These are phyloP conservation scores for Tetrapisispora fleetii DNA, from an alignment of 805 yeast genomes.

Conservation along the genomic window DNA sequence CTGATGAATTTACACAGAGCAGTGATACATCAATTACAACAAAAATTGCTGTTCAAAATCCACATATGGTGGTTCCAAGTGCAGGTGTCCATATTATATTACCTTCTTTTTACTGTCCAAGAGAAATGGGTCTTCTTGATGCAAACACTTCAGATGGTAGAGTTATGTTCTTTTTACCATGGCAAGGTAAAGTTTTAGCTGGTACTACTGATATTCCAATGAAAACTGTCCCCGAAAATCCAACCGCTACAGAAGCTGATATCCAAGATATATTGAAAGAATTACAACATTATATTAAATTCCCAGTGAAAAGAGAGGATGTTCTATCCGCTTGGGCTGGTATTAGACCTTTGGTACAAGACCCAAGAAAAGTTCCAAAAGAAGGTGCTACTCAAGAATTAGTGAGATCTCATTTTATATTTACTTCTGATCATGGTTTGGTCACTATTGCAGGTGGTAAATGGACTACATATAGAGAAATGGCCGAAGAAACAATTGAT, in stretches of 20 bases:
- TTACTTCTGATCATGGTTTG: constrained; percentile 62
- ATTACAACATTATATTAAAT: constrained; percentile 78
- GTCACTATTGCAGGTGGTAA: constrained; percentile 93
- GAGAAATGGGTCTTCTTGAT: constrained; percentile 78
- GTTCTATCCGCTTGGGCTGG: constrained; percentile 96
- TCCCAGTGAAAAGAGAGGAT: constrained; percentile 82
- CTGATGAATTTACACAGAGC: constrained; percentile 34
- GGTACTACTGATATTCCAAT: constrained; percentile 94
- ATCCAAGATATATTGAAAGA: constrained; percentile 80
- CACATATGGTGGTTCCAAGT: constrained; percentile 86
- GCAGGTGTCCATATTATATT: constrained; percentile 88
- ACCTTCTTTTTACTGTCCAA: constrained; percentile 88
- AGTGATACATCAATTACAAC: constrained; percentile 16
- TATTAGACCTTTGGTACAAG: constrained; percentile 87
- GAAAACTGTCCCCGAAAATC: constrained; percentile 58
- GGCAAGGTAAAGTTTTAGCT: constrained; percentile 95
- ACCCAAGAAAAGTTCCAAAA: constrained; percentile 47
- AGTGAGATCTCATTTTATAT: constrained; percentile 81
- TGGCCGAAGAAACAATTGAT: constrained; percentile 91
- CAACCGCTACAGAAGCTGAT: constrained; percentile 80
- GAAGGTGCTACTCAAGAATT: constrained; percentile 65
- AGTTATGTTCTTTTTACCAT: constrained; percentile 93
- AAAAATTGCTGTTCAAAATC: constrained; percentile 31
- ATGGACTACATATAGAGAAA: constrained; percentile 97
- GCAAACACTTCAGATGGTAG: constrained; percentile 92